A percentile compares a stretch with the other conserved stretches of the same genome.
phyloP scores from a whole-genome alignment of 108 stramenopile genomes.

The Asterionellopsis glacialis region DNA sequence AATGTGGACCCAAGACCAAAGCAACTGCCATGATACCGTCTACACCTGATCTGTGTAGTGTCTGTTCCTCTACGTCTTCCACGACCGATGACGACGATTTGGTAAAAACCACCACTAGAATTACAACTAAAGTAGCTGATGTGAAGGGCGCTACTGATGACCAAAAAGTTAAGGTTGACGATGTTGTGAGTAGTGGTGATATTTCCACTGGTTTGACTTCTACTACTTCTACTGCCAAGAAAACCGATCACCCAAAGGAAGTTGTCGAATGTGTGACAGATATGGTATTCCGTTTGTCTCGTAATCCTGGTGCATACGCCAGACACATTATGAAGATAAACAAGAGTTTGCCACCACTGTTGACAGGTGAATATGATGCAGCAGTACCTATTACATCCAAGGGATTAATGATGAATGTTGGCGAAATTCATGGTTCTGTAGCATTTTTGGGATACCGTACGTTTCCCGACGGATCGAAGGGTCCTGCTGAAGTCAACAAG shows the following conservation, averaged over 20 bases:
- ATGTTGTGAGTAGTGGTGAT: no score
- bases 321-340: constrained; percentile 9
- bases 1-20: constrained; percentile 58
- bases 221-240: background rate
- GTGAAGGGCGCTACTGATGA: constrained; percentile 1
- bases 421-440: constrained; percentile 70
- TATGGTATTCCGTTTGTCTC: constrained; percentile 14
- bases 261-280: constrained; percentile 34
- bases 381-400: constrained; percentile 75
- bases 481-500: constrained; percentile 60
- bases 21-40: constrained; percentile 1
- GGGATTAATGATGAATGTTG: constrained; percentile 85
- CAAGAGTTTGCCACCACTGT: constrained; percentile 45
- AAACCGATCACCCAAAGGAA: constrained; percentile 6
- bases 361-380: constrained; percentile 81
- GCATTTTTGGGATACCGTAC: constrained; percentile 72
- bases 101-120: no score
- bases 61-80: background rate
- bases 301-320: constrained; percentile 2
- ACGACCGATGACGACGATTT: background rate
- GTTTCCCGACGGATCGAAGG: constrained; percentile 57
- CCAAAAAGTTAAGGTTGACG: no score
- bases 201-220: background rate
- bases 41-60: background rate
- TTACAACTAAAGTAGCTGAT: no score